These are phyloP conservation scores for Cryptococcus hybrid DNA, from an alignment of 1,284 basidiomycete genomes.

Conservation along the genomic window DNA sequence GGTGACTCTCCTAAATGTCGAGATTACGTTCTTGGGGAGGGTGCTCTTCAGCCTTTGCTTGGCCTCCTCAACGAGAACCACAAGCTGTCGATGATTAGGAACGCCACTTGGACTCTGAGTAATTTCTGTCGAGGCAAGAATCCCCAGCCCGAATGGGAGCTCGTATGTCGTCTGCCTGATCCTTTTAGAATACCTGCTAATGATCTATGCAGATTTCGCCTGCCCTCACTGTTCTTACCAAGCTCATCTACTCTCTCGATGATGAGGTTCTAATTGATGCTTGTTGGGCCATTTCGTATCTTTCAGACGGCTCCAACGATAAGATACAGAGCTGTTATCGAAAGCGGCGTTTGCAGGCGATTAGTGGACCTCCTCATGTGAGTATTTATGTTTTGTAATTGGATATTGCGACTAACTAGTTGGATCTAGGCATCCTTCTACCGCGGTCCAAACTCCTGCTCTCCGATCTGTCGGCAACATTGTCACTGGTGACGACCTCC, in stretches of 20 bases:
- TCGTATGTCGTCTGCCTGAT: constrained; percentile 56
- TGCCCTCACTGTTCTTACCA: constrained; percentile 91
- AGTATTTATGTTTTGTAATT: constrained; percentile 8
- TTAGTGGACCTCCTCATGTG: constrained; percentile 93
- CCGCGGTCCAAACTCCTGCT: constrained; percentile 98
- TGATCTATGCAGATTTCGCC: constrained; percentile 76
- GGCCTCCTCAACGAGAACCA: constrained; percentile 61
- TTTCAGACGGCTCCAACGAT: constrained; percentile 98
- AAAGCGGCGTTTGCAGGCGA: constrained; percentile 95
- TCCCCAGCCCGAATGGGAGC: constrained; percentile 92
- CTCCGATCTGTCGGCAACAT: constrained; percentile 98
- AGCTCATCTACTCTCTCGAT: constrained; percentile 98
- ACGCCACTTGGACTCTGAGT: constrained; percentile 96
- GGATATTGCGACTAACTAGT: neutral
- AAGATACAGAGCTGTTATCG: constrained; percentile 99
- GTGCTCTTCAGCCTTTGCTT: constrained; percentile 56
- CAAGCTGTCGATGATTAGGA: constrained; percentile 95
- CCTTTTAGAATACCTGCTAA: neutral
- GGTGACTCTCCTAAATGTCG: constrained; percentile 92
- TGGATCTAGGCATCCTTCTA: constrained; percentile 69
- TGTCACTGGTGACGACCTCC: constrained; percentile 97
- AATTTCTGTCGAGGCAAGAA: constrained; percentile 98
- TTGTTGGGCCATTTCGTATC: constrained; percentile 99
- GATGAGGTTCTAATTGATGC: constrained; percentile 99
- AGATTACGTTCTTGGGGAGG: constrained; percentile 67